Percentiles rank a stretch among this genome's conserved stretches.
Evolutionary conservation across 1,284 basidiomycete genomes (phyloP).

Genomic region (Gymnopus androsaceus): DNA sequence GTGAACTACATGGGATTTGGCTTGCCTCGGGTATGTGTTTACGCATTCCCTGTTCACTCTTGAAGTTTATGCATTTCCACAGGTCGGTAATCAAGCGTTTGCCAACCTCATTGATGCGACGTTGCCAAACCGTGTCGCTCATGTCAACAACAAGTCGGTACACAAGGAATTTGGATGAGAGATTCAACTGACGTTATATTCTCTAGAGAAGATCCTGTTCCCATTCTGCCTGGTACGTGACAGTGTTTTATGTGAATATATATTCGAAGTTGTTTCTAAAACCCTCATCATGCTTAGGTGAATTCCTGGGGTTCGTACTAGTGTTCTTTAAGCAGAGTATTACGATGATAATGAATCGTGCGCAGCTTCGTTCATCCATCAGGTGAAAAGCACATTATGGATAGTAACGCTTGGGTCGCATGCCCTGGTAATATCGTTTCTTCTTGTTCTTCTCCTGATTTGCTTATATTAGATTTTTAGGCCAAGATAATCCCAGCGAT

Average conservation of each 20-base stretch:
- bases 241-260: not conserved
- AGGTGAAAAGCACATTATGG: slow-evolving; percentile 60
- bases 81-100: slow-evolving; percentile 63
- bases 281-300: slow-evolving; percentile 28
- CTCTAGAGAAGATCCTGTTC: slow-evolving; percentile 42
- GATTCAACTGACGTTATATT: not conserved
- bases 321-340: too few relatives aligned
- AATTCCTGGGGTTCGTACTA: slow-evolving; percentile 51
- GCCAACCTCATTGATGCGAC: slow-evolving; percentile 57
- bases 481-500: slow-evolving; percentile 55
- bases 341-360: too few relatives aligned
- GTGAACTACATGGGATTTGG: slow-evolving; percentile 46
- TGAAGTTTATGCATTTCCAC: slow-evolving; percentile 4
- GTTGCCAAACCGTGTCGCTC: slow-evolving; percentile 35
- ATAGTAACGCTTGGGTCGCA: slow-evolving; percentile 25
- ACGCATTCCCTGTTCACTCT: not conserved
- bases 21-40: slow-evolving; percentile 52
- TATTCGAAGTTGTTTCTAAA: not conserved
- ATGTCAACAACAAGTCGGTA: slow-evolving; percentile 49
- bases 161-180: slow-evolving; percentile 16
- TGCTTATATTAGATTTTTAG: too few relatives aligned
- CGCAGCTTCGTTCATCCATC: slow-evolving; percentile 55
- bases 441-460: too few relatives aligned
- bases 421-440: slow-evolving; percentile 40
- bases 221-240: slow-evolving; percentile 43